A percentile compares a stretch with the other conserved stretches of the same genome.
These are phyloP conservation scores for Plectosphaerella sp. DNA, from an alignment of 2,329 filamentous ascomycete genomes.

Conservation along the genomic window DNA sequence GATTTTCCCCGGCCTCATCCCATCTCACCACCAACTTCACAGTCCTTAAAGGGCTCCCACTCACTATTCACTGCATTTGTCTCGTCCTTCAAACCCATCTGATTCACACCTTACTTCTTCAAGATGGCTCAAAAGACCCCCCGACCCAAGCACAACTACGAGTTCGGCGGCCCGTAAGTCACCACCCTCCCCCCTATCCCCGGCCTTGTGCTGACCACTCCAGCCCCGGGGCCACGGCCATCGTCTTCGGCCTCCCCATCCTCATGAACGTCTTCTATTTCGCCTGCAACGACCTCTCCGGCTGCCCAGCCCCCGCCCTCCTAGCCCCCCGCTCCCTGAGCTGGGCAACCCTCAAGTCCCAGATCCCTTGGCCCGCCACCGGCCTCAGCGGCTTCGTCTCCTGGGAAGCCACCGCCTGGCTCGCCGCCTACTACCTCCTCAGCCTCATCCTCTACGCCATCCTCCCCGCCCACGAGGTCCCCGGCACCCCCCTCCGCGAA, in stretches of 20 bases:
- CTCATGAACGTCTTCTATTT: slow-evolving; percentile 72
- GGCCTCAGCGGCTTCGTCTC: slow-evolving; percentile 66
- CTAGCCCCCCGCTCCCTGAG: slow-evolving; percentile 64
- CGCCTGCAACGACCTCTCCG: slow-evolving; percentile 81
- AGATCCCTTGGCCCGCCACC: slow-evolving; percentile 70
- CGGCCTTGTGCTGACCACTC: background rate
- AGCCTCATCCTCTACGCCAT: slow-evolving; percentile 67
- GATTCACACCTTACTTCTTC: background rate
- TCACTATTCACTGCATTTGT: too few species aligned
- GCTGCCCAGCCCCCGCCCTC: slow-evolving; percentile 77
- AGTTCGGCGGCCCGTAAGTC: slow-evolving; percentile 29
- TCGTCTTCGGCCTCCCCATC: slow-evolving; percentile 73
- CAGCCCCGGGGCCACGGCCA: slow-evolving; percentile 67
- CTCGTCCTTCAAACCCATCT: too few species aligned
- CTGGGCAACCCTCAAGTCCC: slow-evolving; percentile 63
- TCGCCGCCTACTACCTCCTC: slow-evolving; percentile 70
- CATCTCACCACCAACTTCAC: too few species aligned
- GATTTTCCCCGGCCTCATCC: too few species aligned
- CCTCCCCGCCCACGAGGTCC: slow-evolving; percentile 64
- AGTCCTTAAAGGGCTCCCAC: too few species aligned
- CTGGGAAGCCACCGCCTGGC: slow-evolving; percentile 60
- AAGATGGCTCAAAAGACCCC: background rate
- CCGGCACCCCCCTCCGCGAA: slow-evolving; percentile 63
- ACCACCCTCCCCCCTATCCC: background rate
- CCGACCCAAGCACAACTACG: slow-evolving; percentile 16